Conservation (phyloP, 2,329 filamentous ascomycete species). For the Aspergillus awamori region DNA sequence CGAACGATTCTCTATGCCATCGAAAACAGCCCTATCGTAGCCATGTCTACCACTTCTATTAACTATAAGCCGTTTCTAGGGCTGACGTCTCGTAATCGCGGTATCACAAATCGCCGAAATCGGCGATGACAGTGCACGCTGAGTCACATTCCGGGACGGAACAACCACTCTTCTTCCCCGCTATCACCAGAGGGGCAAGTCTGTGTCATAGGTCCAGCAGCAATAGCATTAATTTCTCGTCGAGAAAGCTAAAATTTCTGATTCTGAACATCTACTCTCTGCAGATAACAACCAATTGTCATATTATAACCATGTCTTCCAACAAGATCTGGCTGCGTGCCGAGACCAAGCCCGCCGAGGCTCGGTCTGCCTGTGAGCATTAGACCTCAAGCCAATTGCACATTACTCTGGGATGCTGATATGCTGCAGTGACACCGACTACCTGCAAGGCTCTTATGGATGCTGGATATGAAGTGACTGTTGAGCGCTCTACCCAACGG, state of each 20-base stretch:
- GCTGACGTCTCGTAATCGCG: neutral
- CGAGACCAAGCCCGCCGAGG: slow-evolving; percentile 63
- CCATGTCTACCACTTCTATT: neutral
- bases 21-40: neutral
- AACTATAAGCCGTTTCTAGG: neutral
- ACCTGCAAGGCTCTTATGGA: slow-evolving; percentile 65
- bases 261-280: slow-evolving; percentile 11
- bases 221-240: slow-evolving; percentile 15
- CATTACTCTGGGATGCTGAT: neutral
- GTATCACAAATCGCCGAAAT: slow-evolving; percentile 19
- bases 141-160: slow-evolving; percentile 36
- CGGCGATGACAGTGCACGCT: slow-evolving; percentile 17
- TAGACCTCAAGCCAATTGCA: slow-evolving; percentile 15
- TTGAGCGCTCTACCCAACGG: slow-evolving; percentile 68
- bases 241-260: slow-evolving; percentile 7
- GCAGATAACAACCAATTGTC: slow-evolving; percentile 17
- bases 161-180: slow-evolving; percentile 31
- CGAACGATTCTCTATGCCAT: neutral
- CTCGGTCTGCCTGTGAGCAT: slow-evolving; percentile 52
- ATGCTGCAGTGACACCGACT: slow-evolving; percentile 48
- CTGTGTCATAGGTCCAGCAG: slow-evolving; percentile 30
- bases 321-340: slow-evolving; percentile 59
- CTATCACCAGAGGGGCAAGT: slow-evolving; percentile 33
- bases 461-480: slow-evolving; percentile 68
- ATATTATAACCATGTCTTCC: slow-evolving; percentile 26